These are phyloP conservation scores for Rehmannia glutinosa DNA, from an alignment of 257 asterid genomes.

Conservation along the genomic window DNA sequence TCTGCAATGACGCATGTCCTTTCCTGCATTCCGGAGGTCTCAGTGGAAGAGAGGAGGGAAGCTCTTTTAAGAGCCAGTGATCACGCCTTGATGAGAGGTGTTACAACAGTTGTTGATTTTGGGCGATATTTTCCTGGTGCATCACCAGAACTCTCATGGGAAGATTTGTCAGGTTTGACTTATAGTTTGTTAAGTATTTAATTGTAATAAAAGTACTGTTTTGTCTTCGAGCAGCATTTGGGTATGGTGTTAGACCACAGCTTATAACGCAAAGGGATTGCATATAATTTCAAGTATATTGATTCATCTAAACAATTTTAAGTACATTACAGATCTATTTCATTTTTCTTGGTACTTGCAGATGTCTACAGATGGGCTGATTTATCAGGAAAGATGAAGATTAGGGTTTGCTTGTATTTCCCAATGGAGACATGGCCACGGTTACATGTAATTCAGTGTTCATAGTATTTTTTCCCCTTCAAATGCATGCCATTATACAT, in stretches of 20 bases:
- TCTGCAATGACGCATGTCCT: slow-evolving; percentile 87
- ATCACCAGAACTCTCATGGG: slow-evolving; percentile 73
- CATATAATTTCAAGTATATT: neutral
- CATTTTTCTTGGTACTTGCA: slow-evolving; percentile 37
- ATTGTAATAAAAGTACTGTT: neutral
- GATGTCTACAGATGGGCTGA: slow-evolving; percentile 93
- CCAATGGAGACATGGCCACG: slow-evolving; percentile 88
- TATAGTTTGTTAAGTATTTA: slow-evolving; percentile 1
- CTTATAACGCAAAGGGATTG: slow-evolving; percentile 5
- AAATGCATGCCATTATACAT: neutral
- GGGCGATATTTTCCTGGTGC: slow-evolving; percentile 91
- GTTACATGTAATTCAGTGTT: slow-evolving; percentile 49
- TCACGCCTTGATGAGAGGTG: slow-evolving; percentile 78
- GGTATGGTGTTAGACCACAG: slow-evolving; percentile 4
- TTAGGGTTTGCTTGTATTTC: slow-evolving; percentile 84
- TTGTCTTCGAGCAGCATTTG: neutral
- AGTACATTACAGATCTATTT: neutral
- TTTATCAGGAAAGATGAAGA: slow-evolving; percentile 66
- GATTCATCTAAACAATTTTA: neutral
- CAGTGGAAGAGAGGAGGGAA: slow-evolving; percentile 76
- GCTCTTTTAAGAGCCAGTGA: slow-evolving; percentile 78
- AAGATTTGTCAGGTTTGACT: slow-evolving; percentile 78
- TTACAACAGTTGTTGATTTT: slow-evolving; percentile 82
- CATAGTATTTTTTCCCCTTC: neutral
- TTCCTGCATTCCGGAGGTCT: slow-evolving; percentile 61